A percentile compares a stretch with the other conserved stretches of the same genome.
Evolutionary conservation across 2,329 filamentous ascomycete species (phyloP).

Genomic region (Neofusicoccum cordaticola): DNA sequence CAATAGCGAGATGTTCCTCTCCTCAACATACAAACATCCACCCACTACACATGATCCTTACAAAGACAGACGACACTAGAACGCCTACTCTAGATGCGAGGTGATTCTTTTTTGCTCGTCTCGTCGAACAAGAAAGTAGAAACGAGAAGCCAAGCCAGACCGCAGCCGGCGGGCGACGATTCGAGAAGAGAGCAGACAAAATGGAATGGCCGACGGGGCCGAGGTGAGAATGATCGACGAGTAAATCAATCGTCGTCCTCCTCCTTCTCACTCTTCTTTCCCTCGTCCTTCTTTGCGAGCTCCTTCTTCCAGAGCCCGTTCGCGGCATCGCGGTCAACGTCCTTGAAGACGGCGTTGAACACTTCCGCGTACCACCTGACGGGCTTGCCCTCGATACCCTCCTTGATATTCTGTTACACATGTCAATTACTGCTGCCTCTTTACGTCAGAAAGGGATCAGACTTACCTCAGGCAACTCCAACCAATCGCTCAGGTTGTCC

Average conservation of each 20-base stretch:
- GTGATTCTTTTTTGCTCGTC: neutral
- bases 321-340: conserved; percentile 69
- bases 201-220: neutral
- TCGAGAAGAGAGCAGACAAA: neutral
- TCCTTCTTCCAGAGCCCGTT: conserved; percentile 70
- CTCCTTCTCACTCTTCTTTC: neutral
- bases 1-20: neutral
- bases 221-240: too few relatives aligned
- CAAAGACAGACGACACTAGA: neutral
- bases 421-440: neutral
- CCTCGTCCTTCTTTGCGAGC: conserved; percentile 51
- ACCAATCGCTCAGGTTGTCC: conserved; percentile 95
- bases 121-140: too few relatives aligned
- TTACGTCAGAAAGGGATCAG: neutral
- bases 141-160: too few relatives aligned
- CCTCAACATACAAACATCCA: neutral
- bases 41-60: neutral
- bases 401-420: conserved; percentile 81
- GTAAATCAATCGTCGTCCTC: neutral
- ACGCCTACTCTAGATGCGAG: conserved; percentile 14
- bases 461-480: conserved; percentile 92
- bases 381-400: conserved; percentile 86
- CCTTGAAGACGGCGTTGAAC: conserved; percentile 84
- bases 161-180: too few relatives aligned
- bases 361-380: conserved; percentile 94